Evolutionary conservation across 2,329 filamentous ascomycete genomes (phyloP), one percentile per base, ranked within the genome.

Genomic region (Beauveria sp.): DNA sequence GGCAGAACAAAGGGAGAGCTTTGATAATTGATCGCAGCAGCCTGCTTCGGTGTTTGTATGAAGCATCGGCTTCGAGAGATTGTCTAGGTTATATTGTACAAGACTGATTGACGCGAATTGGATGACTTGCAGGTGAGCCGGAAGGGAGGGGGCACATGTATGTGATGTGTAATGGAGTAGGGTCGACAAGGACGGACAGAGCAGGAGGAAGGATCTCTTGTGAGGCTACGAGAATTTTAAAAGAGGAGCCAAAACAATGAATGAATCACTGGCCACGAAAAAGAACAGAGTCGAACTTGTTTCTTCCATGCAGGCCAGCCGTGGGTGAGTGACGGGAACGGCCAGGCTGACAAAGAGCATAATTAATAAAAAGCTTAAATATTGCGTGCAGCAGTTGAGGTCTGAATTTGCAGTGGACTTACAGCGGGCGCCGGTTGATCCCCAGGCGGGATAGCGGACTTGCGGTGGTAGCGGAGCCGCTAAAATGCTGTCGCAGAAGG

Each of bases 361-460:
- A 38, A 38, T 38, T 5, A 38, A 38, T 43, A 43, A 43, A 43
- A 43, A 43, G 42, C 42, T 43, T 43, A 43, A 43, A 34, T 38
- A 38, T 38, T 38, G 34, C 12, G 34, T 38, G 34, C 34, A 38
- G 34, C 34, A 3, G 12, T 38, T 14, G 34, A 38, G 34, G 22
- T n/a, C 24, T 26, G 42, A 22, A 16, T 22, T 54, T 40, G n/a
- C 14, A 18, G 10, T 38, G 50, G n/a, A n/a, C 6, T 9, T 16
- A 9, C 18, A 26, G 45, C 9, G 16, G 30, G 20, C 55, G 20
- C 14, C 34, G 55, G 42, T 10, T 42, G 40, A 51, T 50, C 38
- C 28, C 20, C 20, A 50, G 55, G 55, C 55, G 45, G 55, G 55
- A 26, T 49, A 58, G 56, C 56, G 56, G 56, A 51, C 46, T 58